Conservation (phyloP, 1,284 basidiomycete species). For the Leucocoprinus gongylophorus region DNA sequence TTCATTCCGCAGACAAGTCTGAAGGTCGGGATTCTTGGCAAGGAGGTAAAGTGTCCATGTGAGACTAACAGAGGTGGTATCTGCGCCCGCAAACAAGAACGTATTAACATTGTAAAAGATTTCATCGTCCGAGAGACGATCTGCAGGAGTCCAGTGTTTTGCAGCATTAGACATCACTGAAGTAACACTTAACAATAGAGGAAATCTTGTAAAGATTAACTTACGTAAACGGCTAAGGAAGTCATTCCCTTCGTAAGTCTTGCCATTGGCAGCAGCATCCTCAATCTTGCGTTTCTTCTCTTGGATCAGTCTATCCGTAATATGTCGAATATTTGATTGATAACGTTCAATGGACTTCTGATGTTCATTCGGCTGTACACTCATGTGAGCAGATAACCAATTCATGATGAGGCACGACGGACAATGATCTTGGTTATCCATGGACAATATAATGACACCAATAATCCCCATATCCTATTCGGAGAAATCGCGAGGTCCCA, state of each 20-base stretch:
- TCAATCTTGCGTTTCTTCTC: constrained; percentile 64
- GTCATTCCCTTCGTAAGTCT: constrained; percentile 50
- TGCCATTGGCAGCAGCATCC: constrained; percentile 45
- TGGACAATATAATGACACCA: constrained; percentile 58
- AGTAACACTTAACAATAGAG: constrained; percentile 1
- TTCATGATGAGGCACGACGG: constrained; percentile 22
- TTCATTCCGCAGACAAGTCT: constrained; percentile 61
- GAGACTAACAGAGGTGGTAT: constrained; percentile 72
- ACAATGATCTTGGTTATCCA: constrained; percentile 52
- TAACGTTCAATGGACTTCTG: constrained; percentile 46
- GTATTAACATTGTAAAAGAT: constrained; percentile 79
- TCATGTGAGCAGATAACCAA: background rate
- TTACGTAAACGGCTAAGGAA: constrained; percentile 58
- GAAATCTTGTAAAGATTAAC: constrained; percentile 24
- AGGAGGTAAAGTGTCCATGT: constrained; percentile 74
- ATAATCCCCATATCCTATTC: constrained; percentile 35
- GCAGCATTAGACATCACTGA: constrained; percentile 70
- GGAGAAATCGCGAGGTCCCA: constrained; percentile 65
- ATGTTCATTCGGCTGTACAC: constrained; percentile 50
- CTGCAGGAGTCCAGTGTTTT: constrained; percentile 51
- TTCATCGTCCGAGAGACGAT: constrained; percentile 75
- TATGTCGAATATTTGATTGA: constrained; percentile 53
- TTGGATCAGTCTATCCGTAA: constrained; percentile 63
- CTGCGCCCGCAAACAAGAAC: constrained; percentile 82
- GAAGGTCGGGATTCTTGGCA: constrained; percentile 54